Evolutionary conservation across 352 stramenopile genomes (phyloP), one percentile per base, ranked within the genome.

Genomic region (Globisporangium solare): DNA sequence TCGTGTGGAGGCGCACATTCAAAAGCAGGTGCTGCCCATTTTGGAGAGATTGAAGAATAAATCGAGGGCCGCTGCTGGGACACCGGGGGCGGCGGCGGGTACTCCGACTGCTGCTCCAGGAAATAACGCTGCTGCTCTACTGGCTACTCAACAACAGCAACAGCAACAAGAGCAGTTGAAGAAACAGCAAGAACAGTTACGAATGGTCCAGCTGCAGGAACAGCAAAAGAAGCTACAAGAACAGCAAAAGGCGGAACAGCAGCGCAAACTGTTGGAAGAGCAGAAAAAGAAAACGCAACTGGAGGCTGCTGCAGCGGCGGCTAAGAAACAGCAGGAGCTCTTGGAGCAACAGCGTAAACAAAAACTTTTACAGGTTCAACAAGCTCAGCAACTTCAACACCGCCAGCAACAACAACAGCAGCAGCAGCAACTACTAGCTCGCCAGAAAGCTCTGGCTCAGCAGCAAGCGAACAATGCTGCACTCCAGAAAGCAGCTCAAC

Each of bases 11-110:
- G 75, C 79, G 22, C 79, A 92, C 49, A 92, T 93, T 56, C 76
- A 90, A 53, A 89, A 89, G 61, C 83, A 93, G 55, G 83, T 93
- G 49, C 56, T 93, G 39, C 83, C 83, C 17, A 91, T 93, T 37
- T 48, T 91, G 8, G 75, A 88, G 35, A 69, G 81, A 8, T 60
- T 93, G 18, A 89, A 89, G 64, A 86, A 84, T 58, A 91, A 91
- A 58, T 76, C 74, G 43, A 68, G 75, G 17, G 58, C 78, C 18
- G 53, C 66, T 13, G 62, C 61, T 0, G 62, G 51, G 0, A 49
- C 56, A 17, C 53, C 59, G 12, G 64, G 58, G 18, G 58, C 14
- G 14, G 69, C 39, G 14, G 69, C 41, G 17, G 39, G 13, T 43
- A 43, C n/a, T 6, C 39, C 39, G 17, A 13, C 7, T n/a, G 59